Evolutionary conservation across 768 basidiomycete genomes (phyloP).

Genomic region (Pholiota microspora): DNA sequence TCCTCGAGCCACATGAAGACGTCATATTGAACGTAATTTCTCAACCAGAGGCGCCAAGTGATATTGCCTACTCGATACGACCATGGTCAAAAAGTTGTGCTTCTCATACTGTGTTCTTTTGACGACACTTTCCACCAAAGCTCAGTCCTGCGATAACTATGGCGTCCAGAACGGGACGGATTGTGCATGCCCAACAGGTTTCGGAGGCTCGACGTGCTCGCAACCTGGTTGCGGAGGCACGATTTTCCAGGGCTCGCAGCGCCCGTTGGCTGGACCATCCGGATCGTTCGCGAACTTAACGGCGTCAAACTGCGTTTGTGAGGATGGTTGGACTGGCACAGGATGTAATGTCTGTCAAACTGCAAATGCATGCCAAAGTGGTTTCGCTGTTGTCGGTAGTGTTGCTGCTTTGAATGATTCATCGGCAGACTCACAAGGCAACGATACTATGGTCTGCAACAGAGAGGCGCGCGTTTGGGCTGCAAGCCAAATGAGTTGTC

Average conservation of each 20-base stretch:
- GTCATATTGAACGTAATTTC: neutral
- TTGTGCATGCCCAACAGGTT: constrained; percentile 82
- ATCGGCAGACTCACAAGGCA: constrained; percentile 24
- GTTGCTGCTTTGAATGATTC: constrained; percentile 27
- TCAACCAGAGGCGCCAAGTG: neutral
- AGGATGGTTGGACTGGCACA: constrained; percentile 71
- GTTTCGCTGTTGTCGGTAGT: constrained; percentile 42
- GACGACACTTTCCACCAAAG: constrained; percentile 19
- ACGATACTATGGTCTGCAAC: constrained; percentile 75
- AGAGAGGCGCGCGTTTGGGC: constrained; percentile 69
- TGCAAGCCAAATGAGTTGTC: constrained; percentile 81
- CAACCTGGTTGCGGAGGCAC: constrained; percentile 77
- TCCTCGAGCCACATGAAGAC: neutral
- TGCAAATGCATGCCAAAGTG: constrained; percentile 65
- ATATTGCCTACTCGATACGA: neutral
- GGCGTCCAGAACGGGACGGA: constrained; percentile 52
- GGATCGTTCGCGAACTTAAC: constrained; percentile 64
- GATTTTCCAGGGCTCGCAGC: constrained; percentile 68
- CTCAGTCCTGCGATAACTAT: constrained; percentile 67
- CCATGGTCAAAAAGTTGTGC: constrained; percentile 11
- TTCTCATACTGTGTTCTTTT: constrained; percentile 22
- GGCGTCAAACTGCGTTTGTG: constrained; percentile 64
- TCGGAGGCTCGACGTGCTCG: constrained; percentile 69
- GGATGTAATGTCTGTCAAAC: constrained; percentile 81
- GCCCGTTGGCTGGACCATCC: constrained; percentile 46